Evolutionary conservation across 495 filamentous ascomycete genomes (phyloP).

Genomic region (Xylaria sp.): DNA sequence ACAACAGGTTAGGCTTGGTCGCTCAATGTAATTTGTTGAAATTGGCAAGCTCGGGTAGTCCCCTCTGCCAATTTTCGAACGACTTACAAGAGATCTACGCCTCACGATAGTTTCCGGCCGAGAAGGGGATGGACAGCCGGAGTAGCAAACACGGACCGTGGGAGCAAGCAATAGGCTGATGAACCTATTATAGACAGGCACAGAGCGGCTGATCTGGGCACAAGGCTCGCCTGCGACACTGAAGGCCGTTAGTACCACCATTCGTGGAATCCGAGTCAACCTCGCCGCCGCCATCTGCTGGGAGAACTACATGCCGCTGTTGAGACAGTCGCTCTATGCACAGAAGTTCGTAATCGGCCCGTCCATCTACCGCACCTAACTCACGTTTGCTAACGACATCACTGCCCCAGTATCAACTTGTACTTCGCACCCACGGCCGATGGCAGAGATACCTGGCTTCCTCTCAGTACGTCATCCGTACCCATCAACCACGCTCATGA

Average conservation of each 20-base stretch:
- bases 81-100: background rate
- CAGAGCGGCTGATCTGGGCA: slow-evolving; percentile 87
- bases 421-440: slow-evolving; percentile 95
- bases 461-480: slow-evolving; percentile 50
- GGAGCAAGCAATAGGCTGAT: slow-evolving; percentile 18
- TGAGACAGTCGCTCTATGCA: slow-evolving; percentile 74
- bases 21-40: background rate
- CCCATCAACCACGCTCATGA: background rate
- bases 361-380: no score
- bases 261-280: slow-evolving; percentile 77
- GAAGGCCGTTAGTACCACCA: slow-evolving; percentile 78
- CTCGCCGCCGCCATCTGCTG: slow-evolving; percentile 92
- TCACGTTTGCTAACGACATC: background rate
- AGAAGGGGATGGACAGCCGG: background rate
- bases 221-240: slow-evolving; percentile 84
- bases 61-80: background rate
- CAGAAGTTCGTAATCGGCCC: slow-evolving; percentile 63
- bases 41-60: background rate
- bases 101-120: background rate
- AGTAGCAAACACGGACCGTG: background rate
- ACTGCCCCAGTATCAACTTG: slow-evolving; percentile 67
- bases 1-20: background rate
- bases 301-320: slow-evolving; percentile 96
- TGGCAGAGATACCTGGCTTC: slow-evolving; percentile 80
- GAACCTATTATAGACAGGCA: slow-evolving; percentile 64